Base-by-base conservation (phyloP, 2,329 filamentous ascomycete genomes). In the Pseudogymnoascus destructans region DNA sequence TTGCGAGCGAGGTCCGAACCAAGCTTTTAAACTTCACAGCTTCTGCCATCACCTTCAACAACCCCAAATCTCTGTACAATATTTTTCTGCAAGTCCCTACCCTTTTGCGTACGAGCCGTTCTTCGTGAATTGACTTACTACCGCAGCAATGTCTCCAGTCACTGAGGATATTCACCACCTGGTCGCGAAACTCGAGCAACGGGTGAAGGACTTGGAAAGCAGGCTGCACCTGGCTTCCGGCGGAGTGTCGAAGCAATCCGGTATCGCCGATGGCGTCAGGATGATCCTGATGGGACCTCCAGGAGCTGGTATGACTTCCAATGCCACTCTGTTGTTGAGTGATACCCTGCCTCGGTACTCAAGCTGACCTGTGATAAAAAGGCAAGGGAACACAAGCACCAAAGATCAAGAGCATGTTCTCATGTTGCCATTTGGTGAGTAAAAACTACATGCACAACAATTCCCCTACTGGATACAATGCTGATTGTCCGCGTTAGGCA, bases 381-480 rank as follows among this genome's bases (percentile, higher is more conserved):
- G 93, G 93, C 77, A 98, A 98, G 83, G 93, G 93, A 75, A 98
- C 93, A 40, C 93, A 98, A 75, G 93, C 93, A 60, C 93, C 93
- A 64, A 92, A 87, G 74, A 93, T 98, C 76, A 96, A 96, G 82
- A 92, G 97, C 71, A 95, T 89, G 78, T 98, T 91, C 77, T 89
- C 85, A 72, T 90, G 90, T 77, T 98, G 93, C 78, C 93, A 98
- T 75, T 77, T 98, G 77, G 91, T 96, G 82, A 69, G 85, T 71
- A 36, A 52, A 42, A 52, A 21, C 25, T 46, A 10, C 52, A 49
- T 27, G 15, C 35, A 30, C 42, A 35, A 30, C 40, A 55, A 57
- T 54, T 56, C 46, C 17, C n/a, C 36, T 30, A 17, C 9, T 21
- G 15, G 19, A 35, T 57, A 70, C 57, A 63, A 49, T 58, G 35